Percentiles rank a stretch among this genome's conserved stretches.
Evolutionary conservation across 2,329 filamentous ascomycete species (phyloP).

Genomic region (Sporothrix variecibatus): DNA sequence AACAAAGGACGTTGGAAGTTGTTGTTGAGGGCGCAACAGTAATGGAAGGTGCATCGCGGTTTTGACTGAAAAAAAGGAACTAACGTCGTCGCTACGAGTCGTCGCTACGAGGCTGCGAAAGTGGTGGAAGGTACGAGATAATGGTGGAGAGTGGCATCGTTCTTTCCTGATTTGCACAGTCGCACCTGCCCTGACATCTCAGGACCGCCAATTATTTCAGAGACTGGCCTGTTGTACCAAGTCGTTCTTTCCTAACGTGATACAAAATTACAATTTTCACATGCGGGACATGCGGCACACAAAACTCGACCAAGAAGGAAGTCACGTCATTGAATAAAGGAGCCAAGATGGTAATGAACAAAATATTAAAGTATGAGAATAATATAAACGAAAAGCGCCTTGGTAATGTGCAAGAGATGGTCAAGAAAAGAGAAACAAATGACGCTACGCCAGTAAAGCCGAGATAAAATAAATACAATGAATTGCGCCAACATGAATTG

Average conservation of each 20-base stretch:
- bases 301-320: background rate
- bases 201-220: background rate
- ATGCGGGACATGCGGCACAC: background rate
- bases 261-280: background rate
- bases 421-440: background rate
- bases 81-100: background rate
- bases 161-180: conserved; percentile 20
- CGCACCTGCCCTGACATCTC: background rate
- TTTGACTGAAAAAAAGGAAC: background rate
- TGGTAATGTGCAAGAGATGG: conserved; percentile 4
- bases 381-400: background rate
- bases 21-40: conserved; percentile 1
- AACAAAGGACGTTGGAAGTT: background rate
- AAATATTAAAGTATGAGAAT: background rate
- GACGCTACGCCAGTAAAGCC: background rate
- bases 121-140: background rate
- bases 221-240: background rate
- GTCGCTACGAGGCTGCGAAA: background rate
- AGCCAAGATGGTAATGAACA: background rate
- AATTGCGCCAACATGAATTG: background rate
- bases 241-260: background rate
- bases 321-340: background rate
- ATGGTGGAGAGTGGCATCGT: conserved; percentile 1
- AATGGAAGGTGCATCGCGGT: conserved; percentile 1
- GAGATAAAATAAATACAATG: background rate